phyloP scores from a whole-genome alignment of 2,329 filamentous ascomycete species.

The Fusarium anguioides region DNA sequence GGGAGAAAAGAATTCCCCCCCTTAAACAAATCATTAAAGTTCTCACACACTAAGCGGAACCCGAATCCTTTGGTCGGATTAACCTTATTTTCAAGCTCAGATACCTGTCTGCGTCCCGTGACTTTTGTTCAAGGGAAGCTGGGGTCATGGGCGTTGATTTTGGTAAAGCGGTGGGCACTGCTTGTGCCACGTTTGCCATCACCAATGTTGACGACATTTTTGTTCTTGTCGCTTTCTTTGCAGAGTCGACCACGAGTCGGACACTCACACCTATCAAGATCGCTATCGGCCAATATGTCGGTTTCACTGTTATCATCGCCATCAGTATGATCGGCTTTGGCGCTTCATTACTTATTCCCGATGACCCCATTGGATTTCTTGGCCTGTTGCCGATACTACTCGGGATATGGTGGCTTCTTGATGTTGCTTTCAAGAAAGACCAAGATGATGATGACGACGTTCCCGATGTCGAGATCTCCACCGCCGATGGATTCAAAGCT shows the following conservation, averaged over 20 bases:
- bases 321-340: conserved; percentile 8
- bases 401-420: not conserved
- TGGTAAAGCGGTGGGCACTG: conserved; percentile 1
- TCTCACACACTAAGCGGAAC: not conserved
- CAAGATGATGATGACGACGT: not conserved
- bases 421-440: not conserved
- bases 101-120: not conserved
- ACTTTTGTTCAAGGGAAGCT: too few species aligned
- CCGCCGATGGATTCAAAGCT: not conserved
- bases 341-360: not conserved
- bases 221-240: not conserved
- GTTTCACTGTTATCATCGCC: not conserved
- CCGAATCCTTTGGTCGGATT: not conserved
- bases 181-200: not conserved
- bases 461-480: not conserved
- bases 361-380: conserved; percentile 4
- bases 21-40: not conserved
- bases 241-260: not conserved
- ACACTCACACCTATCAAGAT: not conserved
- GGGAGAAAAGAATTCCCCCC: not conserved
- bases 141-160: not conserved
- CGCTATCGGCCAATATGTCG: not conserved
- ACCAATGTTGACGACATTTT: conserved; percentile 14
- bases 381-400: not conserved
- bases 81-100: not conserved